Evolutionary conservation across 2,329 filamentous ascomycete genomes (phyloP).

Genomic region (Diplodia intermedia): DNA sequence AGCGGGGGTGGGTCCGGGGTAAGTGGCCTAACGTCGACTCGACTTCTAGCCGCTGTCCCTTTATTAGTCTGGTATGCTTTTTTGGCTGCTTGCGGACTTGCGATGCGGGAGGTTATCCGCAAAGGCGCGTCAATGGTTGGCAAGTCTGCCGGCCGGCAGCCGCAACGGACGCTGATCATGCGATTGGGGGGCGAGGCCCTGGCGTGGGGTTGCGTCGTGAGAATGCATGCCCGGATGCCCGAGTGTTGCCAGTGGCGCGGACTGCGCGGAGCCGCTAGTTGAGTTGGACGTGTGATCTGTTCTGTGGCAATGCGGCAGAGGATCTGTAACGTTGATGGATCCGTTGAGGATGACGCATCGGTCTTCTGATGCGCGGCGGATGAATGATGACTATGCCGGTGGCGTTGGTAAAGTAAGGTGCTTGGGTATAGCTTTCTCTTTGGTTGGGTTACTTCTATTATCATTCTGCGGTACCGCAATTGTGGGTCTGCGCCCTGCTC

Average conservation of each 20-base stretch:
- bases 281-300: neutral
- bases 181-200: neutral
- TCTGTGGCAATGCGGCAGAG: neutral
- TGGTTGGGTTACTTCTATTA: neutral
- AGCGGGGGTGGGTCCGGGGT: slow-evolving; percentile 29
- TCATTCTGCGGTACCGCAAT: neutral
- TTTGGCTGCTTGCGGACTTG: neutral
- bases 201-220: neutral
- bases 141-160: neutral
- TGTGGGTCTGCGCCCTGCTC: neutral
- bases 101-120: neutral
- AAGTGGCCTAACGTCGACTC: neutral
- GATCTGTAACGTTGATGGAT: neutral
- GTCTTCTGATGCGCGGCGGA: neutral
- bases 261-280: neutral
- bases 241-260: neutral
- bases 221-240: neutral
- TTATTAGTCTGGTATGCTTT: too few relatives aligned
- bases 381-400: neutral
- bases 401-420: too few relatives aligned
- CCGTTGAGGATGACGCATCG: neutral
- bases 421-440: neutral
- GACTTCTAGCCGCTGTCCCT: neutral
- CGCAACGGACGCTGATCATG: neutral
- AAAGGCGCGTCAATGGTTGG: neutral